Percentiles rank a stretch among this genome's conserved stretches.
Conservation (phyloP, 139 green algal genomes). For the Haematococcus lacustris region DNA sequence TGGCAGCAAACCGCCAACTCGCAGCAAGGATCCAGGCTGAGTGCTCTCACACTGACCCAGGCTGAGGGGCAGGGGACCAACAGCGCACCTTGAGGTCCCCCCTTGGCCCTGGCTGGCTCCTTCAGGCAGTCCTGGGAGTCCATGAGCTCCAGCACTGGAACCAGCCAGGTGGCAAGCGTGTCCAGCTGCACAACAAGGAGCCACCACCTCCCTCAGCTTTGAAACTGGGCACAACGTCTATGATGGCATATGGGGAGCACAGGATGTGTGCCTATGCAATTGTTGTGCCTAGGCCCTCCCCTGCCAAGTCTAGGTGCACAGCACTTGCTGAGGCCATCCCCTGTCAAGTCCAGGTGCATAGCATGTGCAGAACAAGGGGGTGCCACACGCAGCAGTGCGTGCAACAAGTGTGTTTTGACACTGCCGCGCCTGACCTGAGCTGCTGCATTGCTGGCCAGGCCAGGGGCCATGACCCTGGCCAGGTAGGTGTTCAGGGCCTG, state of each 20-base stretch:
- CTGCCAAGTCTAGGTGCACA: background rate
- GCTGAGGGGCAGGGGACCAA: background rate
- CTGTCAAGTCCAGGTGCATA: background rate
- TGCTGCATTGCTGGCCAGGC: background rate
- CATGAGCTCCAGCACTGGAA: conserved; percentile 30
- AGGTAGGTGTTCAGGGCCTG: conserved; percentile 56
- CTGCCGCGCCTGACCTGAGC: conserved; percentile 4
- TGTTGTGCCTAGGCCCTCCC: background rate
- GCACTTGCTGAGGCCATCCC: background rate
- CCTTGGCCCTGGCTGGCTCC: conserved; percentile 30
- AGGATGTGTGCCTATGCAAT: background rate
- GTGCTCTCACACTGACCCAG: background rate
- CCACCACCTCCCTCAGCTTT: too few relatives aligned
- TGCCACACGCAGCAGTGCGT: background rate
- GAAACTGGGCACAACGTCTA: too few relatives aligned
- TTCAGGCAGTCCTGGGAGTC: conserved; percentile 20
- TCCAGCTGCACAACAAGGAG: too few relatives aligned
- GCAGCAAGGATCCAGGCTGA: background rate
- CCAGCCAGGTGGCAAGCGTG: conserved; percentile 3
- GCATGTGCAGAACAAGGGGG: background rate
- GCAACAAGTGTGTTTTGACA: background rate
- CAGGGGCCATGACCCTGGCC: conserved; percentile 13
- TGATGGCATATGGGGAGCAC: background rate
- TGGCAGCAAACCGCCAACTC: background rate
- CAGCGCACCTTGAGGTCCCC: conserved; percentile 21